Evolutionary conservation across 228 moss, liverwort and hornwort genomes (phyloP).

Genomic region (Sphagnum fallax): DNA sequence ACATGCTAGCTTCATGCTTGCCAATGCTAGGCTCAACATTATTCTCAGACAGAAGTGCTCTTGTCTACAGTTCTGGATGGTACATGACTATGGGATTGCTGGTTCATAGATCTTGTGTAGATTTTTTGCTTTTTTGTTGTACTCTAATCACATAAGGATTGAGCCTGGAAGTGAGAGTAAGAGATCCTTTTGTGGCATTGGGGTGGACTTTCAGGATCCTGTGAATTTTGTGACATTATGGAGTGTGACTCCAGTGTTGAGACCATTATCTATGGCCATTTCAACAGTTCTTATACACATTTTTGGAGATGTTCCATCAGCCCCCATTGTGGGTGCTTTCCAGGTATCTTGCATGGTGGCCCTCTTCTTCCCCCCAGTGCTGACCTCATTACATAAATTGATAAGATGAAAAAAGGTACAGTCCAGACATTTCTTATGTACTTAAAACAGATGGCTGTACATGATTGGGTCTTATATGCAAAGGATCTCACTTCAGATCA

Average conservation of each 20-base stretch:
- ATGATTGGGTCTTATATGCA: background rate
- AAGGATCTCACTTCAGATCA: background rate
- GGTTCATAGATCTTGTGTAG: no score
- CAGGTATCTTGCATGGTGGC: conserved; percentile 24
- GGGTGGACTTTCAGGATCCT: conserved; percentile 42
- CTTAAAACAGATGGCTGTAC: no score
- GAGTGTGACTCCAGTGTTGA: conserved; percentile 48
- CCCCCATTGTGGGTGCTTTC: conserved; percentile 63
- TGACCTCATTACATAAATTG: no score
- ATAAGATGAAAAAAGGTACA: background rate
- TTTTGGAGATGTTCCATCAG: conserved; percentile 84
- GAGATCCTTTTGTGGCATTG: background rate
- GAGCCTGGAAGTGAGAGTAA: background rate
- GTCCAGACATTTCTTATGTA: background rate
- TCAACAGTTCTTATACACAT: conserved; percentile 76
- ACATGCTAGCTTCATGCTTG: no score
- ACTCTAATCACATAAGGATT: no score
- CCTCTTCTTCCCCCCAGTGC: background rate
- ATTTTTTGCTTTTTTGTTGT: no score
- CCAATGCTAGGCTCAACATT: no score
- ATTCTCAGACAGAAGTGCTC: no score
- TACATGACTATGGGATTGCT: no score
- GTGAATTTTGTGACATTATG: conserved; percentile 67
- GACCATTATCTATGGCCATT: conserved; percentile 77
- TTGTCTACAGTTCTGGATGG: no score